Base-by-base conservation (phyloP, 306 rosid species). In the Abrus pulchellus region DNA sequence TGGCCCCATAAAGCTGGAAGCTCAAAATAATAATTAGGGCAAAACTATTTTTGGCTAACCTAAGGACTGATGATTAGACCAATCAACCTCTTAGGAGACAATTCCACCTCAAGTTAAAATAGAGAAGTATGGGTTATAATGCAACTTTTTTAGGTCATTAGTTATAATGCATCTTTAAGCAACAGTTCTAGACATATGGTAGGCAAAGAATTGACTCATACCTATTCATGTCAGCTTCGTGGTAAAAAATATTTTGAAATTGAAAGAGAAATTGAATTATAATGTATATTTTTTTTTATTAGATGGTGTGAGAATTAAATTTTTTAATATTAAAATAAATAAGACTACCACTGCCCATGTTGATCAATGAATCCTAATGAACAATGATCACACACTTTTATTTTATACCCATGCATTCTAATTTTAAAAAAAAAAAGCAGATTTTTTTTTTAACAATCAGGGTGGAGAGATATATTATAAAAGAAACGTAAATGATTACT, bases 41-140 rank as follows among this genome's bases (percentile, higher is more conserved):
- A 79, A 20, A 47, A 65, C 67, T 38, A 13, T 29, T 54, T 54
- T 30, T 20, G 61, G 76, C 6, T 59, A 45, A 45, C 65, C 28
- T 28, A 6, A 67, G 47, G 73, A 27, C 8, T 34, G 65, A 3
- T 56, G 88, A 87, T 33, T 69, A 40, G 86, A 82, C 90, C 7
- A 65, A 78, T 54, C 78, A 84, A 82, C 83, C 76, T 82, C 30
- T 57, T 27, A 14, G 88, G 90, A 79, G 84, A 84, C 86, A 87
- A 11, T 9, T 70, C 68, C 90, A 87, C 82, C 66, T 84, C 84
- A 72, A 81, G 69, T 62, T 52, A 13, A 38, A 67, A 68, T 34
- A 54, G 27, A 45, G 43, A 52, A 47, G 68, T 6, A 3, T 38
- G 78, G 57, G 20, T 43, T 32, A 2, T 52, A 2, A 50, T 76